Percentiles rank a stretch among this genome's conserved stretches.
Conservation (phyloP, 192 early-diverging fungal genomes). For the Coemansia sp. region DNA sequence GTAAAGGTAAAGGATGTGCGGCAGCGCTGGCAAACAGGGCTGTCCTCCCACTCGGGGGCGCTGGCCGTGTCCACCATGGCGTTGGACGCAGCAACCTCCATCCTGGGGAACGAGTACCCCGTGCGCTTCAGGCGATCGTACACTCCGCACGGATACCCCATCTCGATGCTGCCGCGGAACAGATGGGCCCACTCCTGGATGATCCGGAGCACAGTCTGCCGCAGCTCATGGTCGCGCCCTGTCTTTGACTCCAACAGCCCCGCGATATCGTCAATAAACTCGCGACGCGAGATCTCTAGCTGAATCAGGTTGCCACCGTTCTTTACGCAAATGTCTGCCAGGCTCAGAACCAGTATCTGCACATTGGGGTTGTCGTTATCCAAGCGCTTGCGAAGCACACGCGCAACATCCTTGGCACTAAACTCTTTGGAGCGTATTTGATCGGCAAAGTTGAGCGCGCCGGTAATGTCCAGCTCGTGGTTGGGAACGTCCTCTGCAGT, state of each 20-base stretch:
- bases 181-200: conserved; percentile 91
- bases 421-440: conserved; percentile 84
- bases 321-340: conserved; percentile 92
- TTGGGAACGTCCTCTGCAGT: conserved; percentile 87
- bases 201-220: conserved; percentile 64
- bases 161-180: conserved; percentile 72
- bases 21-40: conserved; percentile 91
- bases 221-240: conserved; percentile 70
- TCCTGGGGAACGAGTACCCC: conserved; percentile 70
- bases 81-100: conserved; percentile 56
- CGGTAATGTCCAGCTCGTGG: conserved; percentile 78
- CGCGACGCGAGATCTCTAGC: conserved; percentile 77
- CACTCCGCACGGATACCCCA: conserved; percentile 75
- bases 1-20: conserved; percentile 88
- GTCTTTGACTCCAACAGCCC: conserved; percentile 54
- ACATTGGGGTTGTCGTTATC: conserved; percentile 93
- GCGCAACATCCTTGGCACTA: conserved; percentile 68
- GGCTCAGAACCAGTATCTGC: conserved; percentile 80
- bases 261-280: conserved; percentile 85
- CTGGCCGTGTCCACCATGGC: conserved; percentile 83
- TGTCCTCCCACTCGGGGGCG: conserved; percentile 96
- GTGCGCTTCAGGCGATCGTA: conserved; percentile 74
- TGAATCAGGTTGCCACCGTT: conserved; percentile 88
- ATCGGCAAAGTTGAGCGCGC: conserved; percentile 89
- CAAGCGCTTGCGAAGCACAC: conserved; percentile 74